These are phyloP conservation scores for Tetrahymena malaccensis DNA, from an alignment of 73 alveolate genomes.

Conservation along the genomic window DNA sequence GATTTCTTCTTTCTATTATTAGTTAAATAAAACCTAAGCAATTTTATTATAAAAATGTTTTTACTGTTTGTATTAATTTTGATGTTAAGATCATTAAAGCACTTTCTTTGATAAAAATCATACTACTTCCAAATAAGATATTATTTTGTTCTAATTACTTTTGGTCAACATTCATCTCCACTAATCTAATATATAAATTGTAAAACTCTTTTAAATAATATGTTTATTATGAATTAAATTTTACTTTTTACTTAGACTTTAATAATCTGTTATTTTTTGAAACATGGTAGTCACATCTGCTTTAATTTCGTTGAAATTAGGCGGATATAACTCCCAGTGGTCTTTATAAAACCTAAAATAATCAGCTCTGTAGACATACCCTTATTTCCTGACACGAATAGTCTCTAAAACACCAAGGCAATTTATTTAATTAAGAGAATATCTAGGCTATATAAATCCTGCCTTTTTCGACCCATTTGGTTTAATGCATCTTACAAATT, in stretches of 20 bases:
- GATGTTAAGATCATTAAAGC: background rate
- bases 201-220: background rate
- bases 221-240: background rate
- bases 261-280: slow-evolving; percentile 17
- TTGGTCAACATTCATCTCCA: background rate
- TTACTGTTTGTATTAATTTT: background rate
- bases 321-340: slow-evolving; percentile 58
- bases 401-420: slow-evolving; percentile 96
- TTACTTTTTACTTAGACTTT: slow-evolving; percentile 16
- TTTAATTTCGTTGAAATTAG: background rate
- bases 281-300: slow-evolving; percentile 34
- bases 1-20: background rate
- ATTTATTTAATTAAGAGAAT: slow-evolving; percentile 78
- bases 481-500: slow-evolving; percentile 86
- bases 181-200: background rate
- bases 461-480: slow-evolving; percentile 84
- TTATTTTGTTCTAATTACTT: background rate
- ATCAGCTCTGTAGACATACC: slow-evolving; percentile 77
- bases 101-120: background rate
- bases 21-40: background rate
- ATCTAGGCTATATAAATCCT: slow-evolving; percentile 47
- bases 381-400: slow-evolving; percentile 81
- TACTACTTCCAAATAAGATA: background rate
- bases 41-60: background rate
- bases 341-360: slow-evolving; percentile 74